Base-by-base conservation (phyloP, 2,329 filamentous ascomycete genomes). In the Septoria linicola region DNA sequence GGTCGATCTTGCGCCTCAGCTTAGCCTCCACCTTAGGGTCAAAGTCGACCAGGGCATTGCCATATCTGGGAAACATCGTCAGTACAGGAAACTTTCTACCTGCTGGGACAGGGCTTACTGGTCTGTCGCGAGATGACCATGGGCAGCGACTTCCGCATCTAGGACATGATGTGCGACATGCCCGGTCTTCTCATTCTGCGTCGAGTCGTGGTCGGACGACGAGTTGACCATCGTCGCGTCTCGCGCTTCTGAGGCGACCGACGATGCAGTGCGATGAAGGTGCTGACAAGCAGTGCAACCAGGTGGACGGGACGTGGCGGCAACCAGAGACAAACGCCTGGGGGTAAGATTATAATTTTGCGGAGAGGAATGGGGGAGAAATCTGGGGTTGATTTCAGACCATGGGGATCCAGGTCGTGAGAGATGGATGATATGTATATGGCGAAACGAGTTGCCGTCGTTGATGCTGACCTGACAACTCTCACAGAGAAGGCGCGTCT, bases 1-100 rank as follows among this genome's bases (percentile, higher is more conserved):
- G 59, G 60, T 88, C 85, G 41, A 88, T 82, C 66, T 88, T 88
- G 61, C 71, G 69, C 6, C 82, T 73, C 19, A 88, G 72, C 44
- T 73, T 76, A 6, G 74, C 66, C 63, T 87, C 85, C 2, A 79
- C 81, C 21, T 68, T 73, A 2, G 73, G 70, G 58, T 85, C 82
- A 58, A 83, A 80, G n/a, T 73, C 42, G 10, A 81, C 66, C 2
- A 80, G 69, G 0, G 79, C 63, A 21, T 73, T 66, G 16, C 79
- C 78, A 63, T 80, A 75, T 58, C 74, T 77, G 41, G 3, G 30
- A 37, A 11, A 41, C 13, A 19, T 27, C 17, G 30, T 42, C 39
- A 37, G 37, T 17, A 20, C 34, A 8, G 8, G 17, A 11, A 11
- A 20, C 25, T 25, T 11, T 27, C 13, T 31, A 16, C 16, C 10